phyloP scores from a whole-genome alignment of 179 eudicot genomes.

The Amaranthus tricolor region DNA sequence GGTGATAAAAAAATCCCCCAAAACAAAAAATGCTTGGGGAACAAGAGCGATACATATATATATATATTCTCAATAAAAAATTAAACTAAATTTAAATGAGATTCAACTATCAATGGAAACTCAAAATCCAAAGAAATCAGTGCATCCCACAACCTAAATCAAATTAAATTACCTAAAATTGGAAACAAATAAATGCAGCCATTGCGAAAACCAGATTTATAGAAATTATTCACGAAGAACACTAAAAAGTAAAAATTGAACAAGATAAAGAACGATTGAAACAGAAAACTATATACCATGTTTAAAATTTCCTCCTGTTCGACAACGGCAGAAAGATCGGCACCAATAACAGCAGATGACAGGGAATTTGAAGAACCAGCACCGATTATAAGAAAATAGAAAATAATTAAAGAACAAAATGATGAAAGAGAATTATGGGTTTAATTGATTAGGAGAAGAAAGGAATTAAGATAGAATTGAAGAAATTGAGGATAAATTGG shows the following conservation, averaged over 20 bases:
- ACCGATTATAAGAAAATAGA: background rate
- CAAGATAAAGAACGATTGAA: background rate
- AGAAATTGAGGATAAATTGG: background rate
- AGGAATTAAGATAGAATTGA: background rate
- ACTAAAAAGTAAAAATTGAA: background rate
- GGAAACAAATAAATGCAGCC: background rate
- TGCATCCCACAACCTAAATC: background rate
- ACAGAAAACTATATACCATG: slow-evolving; percentile 18
- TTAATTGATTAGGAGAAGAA: background rate
- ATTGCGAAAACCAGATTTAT: too few relatives aligned
- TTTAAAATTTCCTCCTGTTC: slow-evolving; percentile 34
- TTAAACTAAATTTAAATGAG: too few relatives aligned
- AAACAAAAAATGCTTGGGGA: too few relatives aligned
- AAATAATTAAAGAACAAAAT: background rate
- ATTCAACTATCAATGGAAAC: too few relatives aligned
- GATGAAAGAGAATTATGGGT: background rate
- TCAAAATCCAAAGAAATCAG: too few relatives aligned
- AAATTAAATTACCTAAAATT: background rate
- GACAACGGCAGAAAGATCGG: slow-evolving; percentile 20
- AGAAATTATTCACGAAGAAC: background rate
- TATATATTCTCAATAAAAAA: too few relatives aligned
- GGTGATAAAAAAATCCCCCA: too few relatives aligned
- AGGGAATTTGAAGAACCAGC: slow-evolving; percentile 24
- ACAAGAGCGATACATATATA: too few relatives aligned
- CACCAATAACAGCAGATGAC: slow-evolving; percentile 19